phyloP scores from a whole-genome alignment of 164 flowering plant genomes.

The Vitis rotundifolia region DNA sequence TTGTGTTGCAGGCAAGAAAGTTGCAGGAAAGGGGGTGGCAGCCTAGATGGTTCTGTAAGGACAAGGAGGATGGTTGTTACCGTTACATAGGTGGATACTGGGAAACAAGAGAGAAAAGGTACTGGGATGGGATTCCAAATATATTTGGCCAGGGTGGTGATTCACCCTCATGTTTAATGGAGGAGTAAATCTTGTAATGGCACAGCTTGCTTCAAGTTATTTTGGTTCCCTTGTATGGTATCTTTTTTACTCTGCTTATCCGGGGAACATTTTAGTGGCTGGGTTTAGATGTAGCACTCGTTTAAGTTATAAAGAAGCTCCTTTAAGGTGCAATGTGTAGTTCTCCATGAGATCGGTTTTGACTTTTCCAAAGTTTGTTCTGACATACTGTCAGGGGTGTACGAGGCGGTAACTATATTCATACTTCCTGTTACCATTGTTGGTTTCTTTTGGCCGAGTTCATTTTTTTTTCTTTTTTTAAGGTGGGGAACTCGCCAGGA shows the following conservation, averaged over 20 bases:
- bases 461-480: no score
- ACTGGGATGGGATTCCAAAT: constrained; percentile 80
- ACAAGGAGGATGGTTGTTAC: constrained; percentile 77
- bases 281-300: not conserved
- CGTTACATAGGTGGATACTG: constrained; percentile 88
- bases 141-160: constrained; percentile 62
- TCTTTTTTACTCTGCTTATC: not conserved
- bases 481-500: no score
- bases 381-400: no score
- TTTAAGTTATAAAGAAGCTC: no score
- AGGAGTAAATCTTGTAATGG: constrained; percentile 20
- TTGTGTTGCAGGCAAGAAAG: constrained; percentile 72
- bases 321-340: no score
- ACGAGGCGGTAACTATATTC: no score
- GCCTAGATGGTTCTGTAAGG: constrained; percentile 90
- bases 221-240: not conserved
- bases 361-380: no score
- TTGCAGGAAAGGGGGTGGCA: constrained; percentile 98
- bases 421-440: no score
- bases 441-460: no score
- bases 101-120: constrained; percentile 74
- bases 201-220: not conserved
- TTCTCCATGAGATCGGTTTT: no score
- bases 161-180: constrained; percentile 29
- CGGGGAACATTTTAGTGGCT: not conserved